phyloP scores from a whole-genome alignment of 176 grass and related monocot species.

The Oryza coarctata region DNA sequence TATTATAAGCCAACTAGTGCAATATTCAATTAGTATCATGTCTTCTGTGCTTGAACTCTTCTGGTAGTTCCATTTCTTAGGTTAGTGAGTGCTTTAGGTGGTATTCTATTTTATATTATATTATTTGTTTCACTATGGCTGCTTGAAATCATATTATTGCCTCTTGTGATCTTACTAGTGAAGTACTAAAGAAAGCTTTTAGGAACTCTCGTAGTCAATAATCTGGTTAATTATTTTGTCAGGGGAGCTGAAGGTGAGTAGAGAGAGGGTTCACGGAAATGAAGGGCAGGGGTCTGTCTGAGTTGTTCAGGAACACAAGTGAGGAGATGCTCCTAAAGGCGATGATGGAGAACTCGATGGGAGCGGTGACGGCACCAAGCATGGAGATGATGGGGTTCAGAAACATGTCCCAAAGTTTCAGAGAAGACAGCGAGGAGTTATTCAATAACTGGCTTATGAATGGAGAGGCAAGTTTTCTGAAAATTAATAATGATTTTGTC shows the following conservation, averaged over 20 bases:
- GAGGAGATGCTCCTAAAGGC: slow-evolving; percentile 79
- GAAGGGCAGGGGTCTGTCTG: slow-evolving; percentile 56
- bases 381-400: slow-evolving; percentile 73
- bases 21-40: slow-evolving; percentile 29
- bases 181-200: slow-evolving; percentile 45
- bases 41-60: slow-evolving; percentile 50
- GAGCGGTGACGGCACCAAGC: slow-evolving; percentile 42
- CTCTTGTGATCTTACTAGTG: slow-evolving; percentile 7
- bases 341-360: slow-evolving; percentile 64
- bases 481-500: not conserved
- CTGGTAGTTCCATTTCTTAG: slow-evolving; percentile 32
- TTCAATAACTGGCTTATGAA: slow-evolving; percentile 82
- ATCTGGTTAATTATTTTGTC: slow-evolving; percentile 25
- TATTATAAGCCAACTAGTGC: slow-evolving; percentile 32
- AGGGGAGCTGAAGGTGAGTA: slow-evolving; percentile 16
- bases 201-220: slow-evolving; percentile 35
- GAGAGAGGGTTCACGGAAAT: slow-evolving; percentile 55
- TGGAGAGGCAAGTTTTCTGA: slow-evolving; percentile 61
- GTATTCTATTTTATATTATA: slow-evolving; percentile 38
- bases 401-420: slow-evolving; percentile 50
- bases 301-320: slow-evolving; percentile 71
- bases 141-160: slow-evolving; percentile 25
- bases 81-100: slow-evolving; percentile 38
- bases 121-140: slow-evolving; percentile 19
- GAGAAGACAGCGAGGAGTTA: slow-evolving; percentile 70